Base-by-base conservation (phyloP, 176 grass and related monocot species). In the Cenchrus purpureus region DNA sequence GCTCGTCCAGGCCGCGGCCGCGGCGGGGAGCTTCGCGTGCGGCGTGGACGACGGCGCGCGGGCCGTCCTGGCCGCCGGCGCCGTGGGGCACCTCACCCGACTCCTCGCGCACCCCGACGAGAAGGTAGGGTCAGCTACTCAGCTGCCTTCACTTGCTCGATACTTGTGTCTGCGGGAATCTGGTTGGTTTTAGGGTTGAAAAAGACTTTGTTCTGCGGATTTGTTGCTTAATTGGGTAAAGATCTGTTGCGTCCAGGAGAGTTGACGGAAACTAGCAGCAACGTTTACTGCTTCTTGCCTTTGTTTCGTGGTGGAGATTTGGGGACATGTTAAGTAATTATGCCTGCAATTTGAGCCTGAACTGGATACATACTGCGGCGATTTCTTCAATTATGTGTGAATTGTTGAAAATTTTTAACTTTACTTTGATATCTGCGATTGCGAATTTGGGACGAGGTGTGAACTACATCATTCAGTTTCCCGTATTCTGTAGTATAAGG, bases 11-110 rank as follows among this genome's bases (percentile, higher is more conserved):
- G 97, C 97, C 19, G 94, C 92, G 0, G 97, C 93, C 12, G 82
- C 97, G 7, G 80, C 88, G 8, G 97, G 97, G 59, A 99, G 97
- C 91, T 99, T 99, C 75, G 94, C 97, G 13, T 99, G 90, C 74
- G 97, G 97, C 54, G 91, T 96, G 3, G 97, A 99, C n/a, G 97
- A 99, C 4, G 91, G 97, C 17, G 91, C 88, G 28, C 86, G 84
- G n/a, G 97, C 97, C 6, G 97, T 97, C 28, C 81, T 99, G 22
- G 91, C 69, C 5, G 91, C 97, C 28, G 91, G 92, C 58, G 97
- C 90, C 1, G 81, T 89, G 53, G 86, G 67, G 7, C 90, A 92
- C 74, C 97, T 99, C 67, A 94, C 87, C 44, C 46, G 75, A 13
- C 94, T 99, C 74, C 86, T 99, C 12, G 88, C 90, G 16, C 92